Evolutionary conservation across 805 yeast species (phyloP), one percentile per base, ranked within the genome.

Genomic region (Aciculoconidium aculeatum): DNA sequence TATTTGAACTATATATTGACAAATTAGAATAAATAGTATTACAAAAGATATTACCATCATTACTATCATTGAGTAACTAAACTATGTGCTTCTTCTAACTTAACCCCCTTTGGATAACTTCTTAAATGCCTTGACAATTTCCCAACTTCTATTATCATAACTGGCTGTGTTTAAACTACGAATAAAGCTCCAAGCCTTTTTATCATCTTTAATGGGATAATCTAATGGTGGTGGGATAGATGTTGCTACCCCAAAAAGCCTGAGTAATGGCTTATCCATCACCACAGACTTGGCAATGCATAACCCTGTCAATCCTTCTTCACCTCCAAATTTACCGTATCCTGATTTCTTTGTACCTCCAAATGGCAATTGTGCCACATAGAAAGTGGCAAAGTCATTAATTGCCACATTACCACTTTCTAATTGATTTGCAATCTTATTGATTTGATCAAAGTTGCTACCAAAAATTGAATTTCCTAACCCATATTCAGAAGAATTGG

Each of bases 271-370:
- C 40, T 74, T 77, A 59, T 92, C 97, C 64, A 73, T 81, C 36
- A 95, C 87, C 3, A 92, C 74, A 24, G 94, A 77, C 51, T 92
- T 92, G 31, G 86, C 83, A 33, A 77, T 69, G 53, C 97, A 90
- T 25, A 92, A 64, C 0, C 96, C 96, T 22, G 85, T 74, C 23
- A 92, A 66, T 2, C 99, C 99, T 65, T 92, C 99, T 51, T 81
- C 95, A 26, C 99, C 99, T 13, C 96, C 95, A 62, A 92, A 92
- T 53, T 90, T 90, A 34, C 98, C 98, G 50, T 87, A 92, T 0
- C 99, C 99, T 5, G 95, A 82, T 25, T 87, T 92, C 42, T 79
- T 79, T 15, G 74, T 74, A 17, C 99, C 99, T 31, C 99, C 99
- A 59, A 92, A 92, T 17, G 99, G 99, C 43, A 92, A 67, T 58